Base-by-base conservation (phyloP, 176 grass and related monocot genomes). In the Tillandsia fasciculata region DNA sequence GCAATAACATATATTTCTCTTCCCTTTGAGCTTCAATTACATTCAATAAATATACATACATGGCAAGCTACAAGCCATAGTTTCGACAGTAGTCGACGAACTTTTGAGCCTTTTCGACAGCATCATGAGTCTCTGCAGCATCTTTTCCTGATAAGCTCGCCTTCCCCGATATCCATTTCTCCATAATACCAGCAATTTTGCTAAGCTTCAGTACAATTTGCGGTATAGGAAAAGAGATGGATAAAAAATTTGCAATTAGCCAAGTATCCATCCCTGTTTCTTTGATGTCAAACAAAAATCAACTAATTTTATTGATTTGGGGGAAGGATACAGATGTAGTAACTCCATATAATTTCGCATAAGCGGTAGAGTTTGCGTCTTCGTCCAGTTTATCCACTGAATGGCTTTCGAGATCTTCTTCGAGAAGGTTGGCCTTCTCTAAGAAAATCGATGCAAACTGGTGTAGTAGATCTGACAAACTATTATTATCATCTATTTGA, bases 261-360 rank as follows among this genome's bases (percentile, higher is more conserved):
- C 49, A 24, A 10, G 11, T 48, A 69, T 72, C 6, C 8, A 69
- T 72, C 6, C 8, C 13, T 2, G 11, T 73, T 47, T 77, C 50
- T 65, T 64, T 13, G 20, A 68, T 10, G 56, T 52, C 49, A 69
- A 64, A 82, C 0, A 71, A 29, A 52, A 56, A 22, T 15, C 20
- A 59, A 18, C n/a, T 20, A 14, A 22, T 59, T 59, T 6, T 18
- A 59, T 22, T n/a, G 54, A 18, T 59, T 59, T 20, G 11, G 7
- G 15, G 48, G 27, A 82, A 90, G 89, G 94, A 97, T 97, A 92
- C 94, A 79, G 80, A 87, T 77, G 69, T 50, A 2, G 69, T 64
- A 52, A 77, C 11, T 10, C 64, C 89, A 65, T 76, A 69, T 52
- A 73, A 54, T 67, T 80, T 83, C 79, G 74, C 61, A 69, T 76